A percentile compares a stretch with the other conserved stretches of the same genome.
Evolutionary conservation across 352 stramenopile species (phyloP).

Genomic region (Pythium inflatum): DNA sequence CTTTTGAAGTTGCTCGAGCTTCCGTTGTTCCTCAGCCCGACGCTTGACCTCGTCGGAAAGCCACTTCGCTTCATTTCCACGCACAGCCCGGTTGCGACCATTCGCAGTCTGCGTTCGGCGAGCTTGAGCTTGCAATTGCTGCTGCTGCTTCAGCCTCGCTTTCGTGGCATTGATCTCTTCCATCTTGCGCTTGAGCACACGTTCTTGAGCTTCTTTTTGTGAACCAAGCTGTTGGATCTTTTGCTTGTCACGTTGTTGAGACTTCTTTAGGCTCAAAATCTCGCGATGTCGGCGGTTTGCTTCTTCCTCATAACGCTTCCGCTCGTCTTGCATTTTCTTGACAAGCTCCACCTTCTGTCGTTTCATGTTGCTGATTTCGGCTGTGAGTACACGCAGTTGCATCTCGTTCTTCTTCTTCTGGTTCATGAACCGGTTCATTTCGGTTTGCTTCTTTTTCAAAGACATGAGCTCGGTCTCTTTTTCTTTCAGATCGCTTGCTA

Average conservation of each 20-base stretch:
- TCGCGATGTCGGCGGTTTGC: constrained; percentile 76
- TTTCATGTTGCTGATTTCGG: constrained; percentile 89
- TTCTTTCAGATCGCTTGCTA: constrained; percentile 74
- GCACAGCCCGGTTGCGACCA: constrained; percentile 44
- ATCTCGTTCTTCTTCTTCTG: constrained; percentile 90
- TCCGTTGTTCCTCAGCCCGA: constrained; percentile 80
- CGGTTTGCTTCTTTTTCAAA: constrained; percentile 80
- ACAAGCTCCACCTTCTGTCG: constrained; percentile 88
- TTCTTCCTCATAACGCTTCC: constrained; percentile 85
- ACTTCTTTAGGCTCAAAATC: constrained; percentile 82
- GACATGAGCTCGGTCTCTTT: constrained; percentile 77
- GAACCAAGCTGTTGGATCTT: constrained; percentile 80
- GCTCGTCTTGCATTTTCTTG: constrained; percentile 87
- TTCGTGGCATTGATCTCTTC: constrained; percentile 83
- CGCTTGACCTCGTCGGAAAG: constrained; percentile 86
- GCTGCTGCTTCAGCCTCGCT: constrained; percentile 82
- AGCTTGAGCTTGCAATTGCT: constrained; percentile 73
- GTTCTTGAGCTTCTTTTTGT: constrained; percentile 85
- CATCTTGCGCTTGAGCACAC: constrained; percentile 88
- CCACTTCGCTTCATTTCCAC: constrained; percentile 66
- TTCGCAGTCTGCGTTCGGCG: constrained; percentile 63
- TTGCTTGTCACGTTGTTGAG: constrained; percentile 81
- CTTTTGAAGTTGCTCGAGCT: constrained; percentile 81
- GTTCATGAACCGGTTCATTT: constrained; percentile 82
- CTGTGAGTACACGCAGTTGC: constrained; percentile 75